phyloP scores from a whole-genome alignment of 257 asterid genomes.

The Solanum tarijense region DNA sequence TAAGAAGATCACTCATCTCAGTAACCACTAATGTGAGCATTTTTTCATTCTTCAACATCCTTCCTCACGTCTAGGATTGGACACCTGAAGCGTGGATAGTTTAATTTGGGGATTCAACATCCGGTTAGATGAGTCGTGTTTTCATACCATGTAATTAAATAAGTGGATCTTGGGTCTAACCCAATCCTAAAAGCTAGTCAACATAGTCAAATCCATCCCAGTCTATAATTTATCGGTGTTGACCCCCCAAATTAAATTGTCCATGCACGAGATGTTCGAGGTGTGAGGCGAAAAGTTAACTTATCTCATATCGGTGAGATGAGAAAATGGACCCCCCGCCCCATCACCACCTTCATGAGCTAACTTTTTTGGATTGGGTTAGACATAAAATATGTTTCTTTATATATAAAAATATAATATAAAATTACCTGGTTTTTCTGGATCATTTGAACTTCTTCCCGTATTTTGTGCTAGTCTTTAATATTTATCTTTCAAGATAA shows the following conservation, averaged over 20 bases:
- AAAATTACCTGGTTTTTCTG: no score
- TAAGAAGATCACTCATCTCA: no score
- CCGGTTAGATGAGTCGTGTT: neutral
- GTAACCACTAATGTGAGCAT: neutral
- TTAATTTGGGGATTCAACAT: neutral
- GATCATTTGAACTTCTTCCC: neutral
- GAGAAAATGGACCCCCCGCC: neutral
- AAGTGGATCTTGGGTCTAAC: neutral
- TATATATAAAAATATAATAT: neutral
- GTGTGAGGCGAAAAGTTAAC: neutral
- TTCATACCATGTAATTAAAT: no score
- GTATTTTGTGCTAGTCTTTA: neutral
- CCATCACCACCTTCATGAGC: neutral
- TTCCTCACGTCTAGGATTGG: neutral
- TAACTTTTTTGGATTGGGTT: no score
- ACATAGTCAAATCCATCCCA: neutral
- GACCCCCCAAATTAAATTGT: neutral
- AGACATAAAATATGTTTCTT: no score
- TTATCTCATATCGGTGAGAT: neutral
- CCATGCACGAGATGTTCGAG: neutral
- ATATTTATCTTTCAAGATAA: no score
- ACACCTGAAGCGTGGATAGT: neutral
- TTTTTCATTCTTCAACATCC: no score
- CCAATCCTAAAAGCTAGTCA: neutral
- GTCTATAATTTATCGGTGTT: no score